These are phyloP conservation scores for Hevea brasiliensis DNA, from an alignment of 345 rosid genomes.

Conservation along the genomic window DNA sequence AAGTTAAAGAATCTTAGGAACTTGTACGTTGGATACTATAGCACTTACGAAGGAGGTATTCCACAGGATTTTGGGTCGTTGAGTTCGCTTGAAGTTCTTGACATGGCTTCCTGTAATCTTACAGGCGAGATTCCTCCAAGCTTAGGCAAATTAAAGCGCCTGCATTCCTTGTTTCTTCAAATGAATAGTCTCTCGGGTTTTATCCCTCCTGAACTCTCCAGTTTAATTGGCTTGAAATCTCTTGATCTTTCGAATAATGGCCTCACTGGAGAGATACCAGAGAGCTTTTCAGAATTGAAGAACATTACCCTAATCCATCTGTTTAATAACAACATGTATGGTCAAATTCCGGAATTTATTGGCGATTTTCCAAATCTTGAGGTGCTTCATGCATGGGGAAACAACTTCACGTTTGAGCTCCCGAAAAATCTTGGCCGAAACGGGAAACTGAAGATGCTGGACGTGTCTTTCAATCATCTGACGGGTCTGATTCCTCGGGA, in stretches of 20 bases:
- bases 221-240: slow-evolving; percentile 57
- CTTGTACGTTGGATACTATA: slow-evolving; percentile 63
- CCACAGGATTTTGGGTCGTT: slow-evolving; percentile 73
- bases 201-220: slow-evolving; percentile 71
- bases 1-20: slow-evolving; percentile 55
- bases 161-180: slow-evolving; percentile 73
- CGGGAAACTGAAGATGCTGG: slow-evolving; percentile 55
- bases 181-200: slow-evolving; percentile 63
- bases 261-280: slow-evolving; percentile 75
- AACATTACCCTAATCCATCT: slow-evolving; percentile 58
- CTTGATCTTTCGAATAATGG: slow-evolving; percentile 69
- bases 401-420: slow-evolving; percentile 64
- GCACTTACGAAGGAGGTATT: slow-evolving; percentile 55
- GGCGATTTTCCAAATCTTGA: slow-evolving; percentile 72
- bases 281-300: slow-evolving; percentile 46
- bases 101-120: slow-evolving; percentile 66
- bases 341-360: slow-evolving; percentile 60
- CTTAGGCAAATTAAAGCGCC: slow-evolving; percentile 50
- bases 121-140: slow-evolving; percentile 73
- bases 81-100: slow-evolving; percentile 54
- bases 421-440: slow-evolving; percentile 73
- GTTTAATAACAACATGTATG: slow-evolving; percentile 62
- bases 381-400: slow-evolving; percentile 66
- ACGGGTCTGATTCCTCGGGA: slow-evolving; percentile 70
- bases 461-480: slow-evolving; percentile 66